Base-by-base conservation (phyloP, 1,139 yeast species). In the Scheffersomyces insectosa region DNA sequence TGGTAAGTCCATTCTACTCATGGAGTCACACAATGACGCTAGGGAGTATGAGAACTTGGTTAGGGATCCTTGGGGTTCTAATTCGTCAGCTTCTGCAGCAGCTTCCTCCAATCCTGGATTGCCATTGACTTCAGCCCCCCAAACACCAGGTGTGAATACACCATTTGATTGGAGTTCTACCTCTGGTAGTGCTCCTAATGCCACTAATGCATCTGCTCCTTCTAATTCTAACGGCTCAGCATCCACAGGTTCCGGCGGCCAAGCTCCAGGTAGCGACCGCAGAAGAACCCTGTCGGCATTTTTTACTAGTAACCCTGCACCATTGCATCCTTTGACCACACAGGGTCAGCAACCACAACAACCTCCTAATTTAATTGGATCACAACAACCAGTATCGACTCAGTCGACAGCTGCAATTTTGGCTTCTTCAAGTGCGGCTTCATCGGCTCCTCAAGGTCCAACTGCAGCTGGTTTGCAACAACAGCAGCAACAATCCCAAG, bases 11-110 rank as follows among this genome's bases (percentile, higher is more conserved):
- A 65, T 80, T 29, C 59, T 82, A 38, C 50, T 80, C 50, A 71
- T 79, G 80, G 85, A 81, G 49, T 68, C 80, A 14, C 83, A 77
- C 52, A 68, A 74, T 57, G 79, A 79, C 57, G 75, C 77, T 39
- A 67, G 80, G 52, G 77, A 77, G 53, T 72, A 77, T 59, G 79
- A 78, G 27, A 74, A 66, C 48, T 53, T 77, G 35, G 80, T 77
- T 2, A 70, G 82, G 53, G 80, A 74, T 51, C 73, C 76, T n/a
- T 72, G 77, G 77, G 65, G 55, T 15, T 46, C 62, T 20, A 31
- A 31, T 31, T 31, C 34, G 5, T 31, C 34, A 14, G 39, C 45
- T n/a, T 25, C 38, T 13, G 25, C 20, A 4, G 29, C 25, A 4
- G 16, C 41, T 7, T 28, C 44, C 5, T 25, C 33, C 12, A 15